Conservation (phyloP, 257 asterid species). For the Nicotiana tomentosiformis region DNA sequence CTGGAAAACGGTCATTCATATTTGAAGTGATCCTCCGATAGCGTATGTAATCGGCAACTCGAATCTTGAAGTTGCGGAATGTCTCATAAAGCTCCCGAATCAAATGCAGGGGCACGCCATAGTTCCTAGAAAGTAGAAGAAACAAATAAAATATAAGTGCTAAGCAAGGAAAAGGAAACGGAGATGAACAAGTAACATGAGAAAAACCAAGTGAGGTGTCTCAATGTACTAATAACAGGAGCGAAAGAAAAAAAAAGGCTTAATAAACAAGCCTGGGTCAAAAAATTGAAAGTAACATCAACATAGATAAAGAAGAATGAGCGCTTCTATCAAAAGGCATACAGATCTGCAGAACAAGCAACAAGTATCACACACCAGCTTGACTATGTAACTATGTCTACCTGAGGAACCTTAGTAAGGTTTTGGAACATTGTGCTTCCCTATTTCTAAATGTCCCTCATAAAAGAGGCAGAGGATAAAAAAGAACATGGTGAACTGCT, state of each 20-base stretch:
- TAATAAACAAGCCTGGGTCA: not conserved
- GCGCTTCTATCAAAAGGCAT: not conserved
- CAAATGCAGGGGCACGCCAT: constrained; percentile 95
- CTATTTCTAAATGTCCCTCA: not conserved
- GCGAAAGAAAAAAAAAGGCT: not conserved
- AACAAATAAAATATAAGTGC: not conserved
- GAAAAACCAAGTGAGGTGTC: not conserved
- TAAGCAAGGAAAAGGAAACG: not conserved
- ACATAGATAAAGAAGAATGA: not conserved
- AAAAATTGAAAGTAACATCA: not conserved
- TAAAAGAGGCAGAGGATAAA: not conserved
- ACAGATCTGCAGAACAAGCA: not conserved
- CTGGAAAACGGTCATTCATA: constrained; percentile 94
- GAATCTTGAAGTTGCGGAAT: constrained; percentile 80
- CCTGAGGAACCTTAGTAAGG: not conserved
- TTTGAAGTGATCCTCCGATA: constrained; percentile 89
- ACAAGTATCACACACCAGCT: not conserved
- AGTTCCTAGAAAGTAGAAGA: constrained; percentile 47
- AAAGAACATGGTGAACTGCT: not conserved
- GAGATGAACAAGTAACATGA: no score
- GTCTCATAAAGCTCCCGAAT: constrained; percentile 96
- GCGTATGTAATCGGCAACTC: constrained; percentile 89
- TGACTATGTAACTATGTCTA: not conserved
- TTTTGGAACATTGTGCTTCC: not conserved
- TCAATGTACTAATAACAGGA: not conserved